These are phyloP conservation scores for Candida ovalis DNA, from an alignment of 805 yeast genomes.

Conservation along the genomic window DNA sequence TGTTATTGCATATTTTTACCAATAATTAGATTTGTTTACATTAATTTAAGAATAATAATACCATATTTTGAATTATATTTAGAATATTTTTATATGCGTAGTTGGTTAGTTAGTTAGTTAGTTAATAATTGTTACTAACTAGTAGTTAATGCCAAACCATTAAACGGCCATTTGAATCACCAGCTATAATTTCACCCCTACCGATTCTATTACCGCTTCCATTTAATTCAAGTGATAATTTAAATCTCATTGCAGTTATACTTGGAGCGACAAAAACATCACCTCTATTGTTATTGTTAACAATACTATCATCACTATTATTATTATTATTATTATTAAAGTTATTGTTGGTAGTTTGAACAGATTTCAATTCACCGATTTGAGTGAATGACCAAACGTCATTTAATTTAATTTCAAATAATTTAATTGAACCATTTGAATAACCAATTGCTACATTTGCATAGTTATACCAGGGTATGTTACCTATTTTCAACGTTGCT, in stretches of 20 bases:
- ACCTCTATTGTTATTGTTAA: not conserved
- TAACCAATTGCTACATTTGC: constrained; percentile 33
- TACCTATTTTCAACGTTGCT: not conserved
- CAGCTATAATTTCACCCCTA: constrained; percentile 43
- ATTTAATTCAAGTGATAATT: constrained; percentile 28
- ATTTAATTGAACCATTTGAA: constrained; percentile 27
- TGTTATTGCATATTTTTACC: no score
- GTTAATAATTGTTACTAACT: no score
- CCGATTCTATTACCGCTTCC: constrained; percentile 32
- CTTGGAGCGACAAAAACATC: not conserved
- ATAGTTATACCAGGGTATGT: constrained; percentile 26
- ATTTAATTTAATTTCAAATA: constrained; percentile 13
- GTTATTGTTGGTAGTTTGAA: not conserved
- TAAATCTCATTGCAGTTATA: constrained; percentile 33
- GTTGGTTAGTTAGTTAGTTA: no score
- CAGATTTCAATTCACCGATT: constrained; percentile 16
- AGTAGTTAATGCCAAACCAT: constrained; percentile 45
- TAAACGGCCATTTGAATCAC: constrained; percentile 51
- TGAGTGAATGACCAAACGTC: constrained; percentile 23
- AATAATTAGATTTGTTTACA: no score
- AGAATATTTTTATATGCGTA: no score
- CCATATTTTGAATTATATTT: no score
- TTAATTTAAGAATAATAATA: no score
- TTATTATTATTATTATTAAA: not conserved
- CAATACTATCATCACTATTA: not conserved